These are phyloP conservation scores for Leptographium radiaticola DNA, from an alignment of 2,329 filamentous ascomycete species.

Conservation along the genomic window DNA sequence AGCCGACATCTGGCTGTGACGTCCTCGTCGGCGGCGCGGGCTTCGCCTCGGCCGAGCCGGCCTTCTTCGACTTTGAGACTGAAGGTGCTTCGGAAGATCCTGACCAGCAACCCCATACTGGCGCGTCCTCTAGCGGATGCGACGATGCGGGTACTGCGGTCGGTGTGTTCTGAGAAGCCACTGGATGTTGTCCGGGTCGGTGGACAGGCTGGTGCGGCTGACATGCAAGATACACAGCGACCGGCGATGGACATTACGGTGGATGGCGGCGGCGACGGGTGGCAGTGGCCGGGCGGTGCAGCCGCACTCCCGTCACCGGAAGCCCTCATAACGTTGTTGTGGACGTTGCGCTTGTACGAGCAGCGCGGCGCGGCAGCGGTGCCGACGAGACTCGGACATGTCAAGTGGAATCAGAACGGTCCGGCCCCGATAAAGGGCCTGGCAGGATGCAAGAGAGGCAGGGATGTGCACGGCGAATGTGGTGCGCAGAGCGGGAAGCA, in stretches of 20 bases:
- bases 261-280: conserved; percentile 13
- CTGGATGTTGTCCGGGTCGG: conserved; percentile 30
- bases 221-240: conserved; percentile 15
- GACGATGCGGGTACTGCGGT: conserved; percentile 63
- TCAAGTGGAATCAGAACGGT: neutral
- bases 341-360: conserved; percentile 29
- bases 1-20: conserved; percentile 24
- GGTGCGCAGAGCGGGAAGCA: neutral
- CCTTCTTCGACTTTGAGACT: conserved; percentile 45
- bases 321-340: conserved; percentile 33
- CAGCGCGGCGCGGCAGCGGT: neutral
- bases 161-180: conserved; percentile 43
- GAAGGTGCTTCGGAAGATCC: conserved; percentile 49
- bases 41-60: conserved; percentile 34
- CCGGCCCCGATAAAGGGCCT: neutral
- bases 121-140: conserved; percentile 62
- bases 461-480: neutral
- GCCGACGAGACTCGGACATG: neutral
- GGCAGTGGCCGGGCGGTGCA: conserved; percentile 8
- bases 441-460: neutral
- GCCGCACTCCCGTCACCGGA: conserved; percentile 32
- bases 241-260: conserved; percentile 16
- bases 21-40: conserved; percentile 25
- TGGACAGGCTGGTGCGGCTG: conserved; percentile 18
- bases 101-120: conserved; percentile 62